Evolutionary conservation across 345 rosid genomes (phyloP), one percentile per base, ranked within the genome.

Genomic region (Sonneratia alba): DNA sequence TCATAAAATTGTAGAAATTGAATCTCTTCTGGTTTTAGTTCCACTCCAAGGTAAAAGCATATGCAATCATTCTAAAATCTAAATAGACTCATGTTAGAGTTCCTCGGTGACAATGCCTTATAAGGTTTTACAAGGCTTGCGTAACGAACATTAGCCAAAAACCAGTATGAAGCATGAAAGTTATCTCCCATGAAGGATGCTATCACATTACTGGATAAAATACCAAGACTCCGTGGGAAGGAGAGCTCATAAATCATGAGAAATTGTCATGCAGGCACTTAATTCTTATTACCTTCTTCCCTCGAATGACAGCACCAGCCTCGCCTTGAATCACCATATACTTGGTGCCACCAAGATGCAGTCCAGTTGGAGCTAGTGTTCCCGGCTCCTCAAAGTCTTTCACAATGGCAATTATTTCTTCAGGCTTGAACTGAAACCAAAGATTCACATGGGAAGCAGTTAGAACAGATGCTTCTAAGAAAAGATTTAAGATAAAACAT

Each of bases 261-360:
- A 16, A 0, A 53, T 16, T n/a, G 14, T 53, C 59, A 53, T 7
- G 22, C 32, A 24, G 66, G 19, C 43, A 32, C 32, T 24, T 12
- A 10, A 32, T 24, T 27, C 5, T 62, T 32, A 62, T 59, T 62
- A 88, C 93, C 96, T 92, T 89, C 84, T 91, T 91, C 45, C 93
- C 97, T 48, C 97, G 93, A 78, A 91, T 91, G 64, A 91, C 97
- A 68, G 91, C 89, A 1, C 84, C 84, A 0, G 96, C 77, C 75
- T 91, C 97, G 37, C 97, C 97, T 81, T 86, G 92, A 69, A 91
- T 91, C 8, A 91, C 97, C 95, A 91, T 86, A 77, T 87, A 89
- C 79, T 91, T 91, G 12, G 84, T 67, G 79, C 89, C 90, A 11
- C 79, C 92, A 27, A 91, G 70, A 80, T 77, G 78, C 67, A 92